Evolutionary conservation across 257 asterid genomes (phyloP).

Genomic region (Solanum verrucosum): DNA sequence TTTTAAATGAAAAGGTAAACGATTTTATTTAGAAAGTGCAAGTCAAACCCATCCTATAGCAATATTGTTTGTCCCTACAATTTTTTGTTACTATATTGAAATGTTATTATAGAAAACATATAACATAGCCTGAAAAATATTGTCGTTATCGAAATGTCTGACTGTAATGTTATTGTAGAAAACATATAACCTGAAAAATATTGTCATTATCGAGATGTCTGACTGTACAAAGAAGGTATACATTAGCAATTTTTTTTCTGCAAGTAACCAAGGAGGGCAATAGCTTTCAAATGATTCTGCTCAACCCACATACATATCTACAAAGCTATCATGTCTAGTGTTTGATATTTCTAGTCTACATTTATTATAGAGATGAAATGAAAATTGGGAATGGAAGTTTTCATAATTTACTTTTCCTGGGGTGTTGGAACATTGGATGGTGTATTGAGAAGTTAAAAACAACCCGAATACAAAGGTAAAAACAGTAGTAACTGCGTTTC

Average conservation of each 20-base stretch:
- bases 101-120: too few species aligned
- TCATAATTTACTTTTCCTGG: neutral
- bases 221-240: neutral
- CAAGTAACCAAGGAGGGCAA: neutral
- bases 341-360: neutral
- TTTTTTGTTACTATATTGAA: neutral
- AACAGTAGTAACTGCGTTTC: neutral
- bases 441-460: neutral
- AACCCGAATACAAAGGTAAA: neutral
- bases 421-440: neutral
- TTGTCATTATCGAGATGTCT: neutral
- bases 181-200: too few species aligned
- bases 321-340: neutral
- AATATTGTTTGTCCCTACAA: neutral
- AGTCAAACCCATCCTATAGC: neutral
- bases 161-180: neutral
- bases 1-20: neutral
- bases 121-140: neutral
- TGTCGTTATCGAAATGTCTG: too few species aligned
- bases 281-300: neutral
- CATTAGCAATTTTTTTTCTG: neutral
- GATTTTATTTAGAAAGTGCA: neutral
- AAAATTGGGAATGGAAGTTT: neutral
- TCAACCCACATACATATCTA: neutral
- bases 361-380: neutral